Conservation (phyloP, 148 eudicot species). For the Rhododendron vialii region DNA sequence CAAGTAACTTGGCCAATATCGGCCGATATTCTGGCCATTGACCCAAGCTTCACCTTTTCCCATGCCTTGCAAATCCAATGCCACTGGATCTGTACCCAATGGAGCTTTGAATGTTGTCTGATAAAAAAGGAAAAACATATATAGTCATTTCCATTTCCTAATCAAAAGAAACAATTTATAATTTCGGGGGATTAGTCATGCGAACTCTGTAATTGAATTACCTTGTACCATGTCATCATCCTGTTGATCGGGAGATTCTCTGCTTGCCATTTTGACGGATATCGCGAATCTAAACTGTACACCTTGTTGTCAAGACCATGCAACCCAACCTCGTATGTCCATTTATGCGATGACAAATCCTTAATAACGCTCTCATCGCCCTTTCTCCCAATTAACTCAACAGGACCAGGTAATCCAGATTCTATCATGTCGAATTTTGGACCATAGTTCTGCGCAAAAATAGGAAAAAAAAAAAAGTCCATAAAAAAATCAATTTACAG, state of each 20-base stretch:
- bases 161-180: background rate
- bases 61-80: conserved; percentile 33
- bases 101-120: conserved; percentile 49
- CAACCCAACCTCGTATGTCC: conserved; percentile 48
- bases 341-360: conserved; percentile 40
- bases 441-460: conserved; percentile 45
- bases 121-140: background rate
- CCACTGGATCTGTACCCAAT: conserved; percentile 42
- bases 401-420: conserved; percentile 42
- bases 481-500: background rate
- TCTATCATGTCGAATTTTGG: conserved; percentile 22
- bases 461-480: background rate
- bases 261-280: conserved; percentile 21
- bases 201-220: background rate
- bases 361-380: conserved; percentile 31
- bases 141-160: too few species aligned
- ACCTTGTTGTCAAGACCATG: conserved; percentile 23
- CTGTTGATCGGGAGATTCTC: conserved; percentile 23
- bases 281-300: background rate
- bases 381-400: conserved; percentile 38
- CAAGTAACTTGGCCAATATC: conserved; percentile 46
- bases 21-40: conserved; percentile 39
- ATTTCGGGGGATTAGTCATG: too few species aligned
- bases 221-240: conserved; percentile 51
- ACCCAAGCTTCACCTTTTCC: conserved; percentile 59